phyloP scores from a whole-genome alignment of 805 yeast genomes.

The Helenozyma baotianmanensis region DNA sequence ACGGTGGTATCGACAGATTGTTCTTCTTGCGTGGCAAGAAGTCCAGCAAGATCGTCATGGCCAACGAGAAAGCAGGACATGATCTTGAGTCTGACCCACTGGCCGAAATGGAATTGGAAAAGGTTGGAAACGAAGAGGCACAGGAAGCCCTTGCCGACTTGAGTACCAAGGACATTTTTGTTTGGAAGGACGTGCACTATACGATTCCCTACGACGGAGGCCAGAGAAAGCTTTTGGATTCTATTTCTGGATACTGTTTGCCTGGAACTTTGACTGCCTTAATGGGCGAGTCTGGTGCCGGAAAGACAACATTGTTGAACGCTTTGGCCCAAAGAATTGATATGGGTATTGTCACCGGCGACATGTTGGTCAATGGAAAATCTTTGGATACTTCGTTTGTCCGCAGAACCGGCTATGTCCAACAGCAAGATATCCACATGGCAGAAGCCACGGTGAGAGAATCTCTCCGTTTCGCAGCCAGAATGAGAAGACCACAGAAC shows the following conservation, averaged over 20 bases:
- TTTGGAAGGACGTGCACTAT: conserved; percentile 61
- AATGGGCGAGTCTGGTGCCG: conserved; percentile 65
- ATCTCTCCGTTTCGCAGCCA: conserved; percentile 49
- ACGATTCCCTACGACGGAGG: conserved; percentile 46
- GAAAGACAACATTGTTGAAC: conserved; percentile 55
- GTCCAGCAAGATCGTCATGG: conserved; percentile 15
- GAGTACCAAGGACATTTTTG: conserved; percentile 18
- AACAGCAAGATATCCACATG: conserved; percentile 56
- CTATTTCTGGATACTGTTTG: conserved; percentile 27
- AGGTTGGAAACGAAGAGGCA: conserved; percentile 1
- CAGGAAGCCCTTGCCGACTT: conserved; percentile 11
- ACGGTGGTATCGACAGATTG: conserved; percentile 30
- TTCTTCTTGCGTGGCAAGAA: conserved; percentile 25
- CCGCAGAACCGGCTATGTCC: conserved; percentile 55
- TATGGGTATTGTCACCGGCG: conserved; percentile 55
- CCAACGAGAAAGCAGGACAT: conserved; percentile 6
- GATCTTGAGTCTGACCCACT: conserved; percentile 16
- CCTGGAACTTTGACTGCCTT: conserved; percentile 58
- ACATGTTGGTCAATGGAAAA: conserved; percentile 52
- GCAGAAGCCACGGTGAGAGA: conserved; percentile 50
- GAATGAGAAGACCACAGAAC: conserved; percentile 40
- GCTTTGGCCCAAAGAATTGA: conserved; percentile 50
- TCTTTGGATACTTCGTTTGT: conserved; percentile 46
- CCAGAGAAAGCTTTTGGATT: conserved; percentile 32
- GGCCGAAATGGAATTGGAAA: conserved; percentile 4